Evolutionary conservation across 345 rosid genomes (phyloP).

Genomic region (Cochlearia excelsa): DNA sequence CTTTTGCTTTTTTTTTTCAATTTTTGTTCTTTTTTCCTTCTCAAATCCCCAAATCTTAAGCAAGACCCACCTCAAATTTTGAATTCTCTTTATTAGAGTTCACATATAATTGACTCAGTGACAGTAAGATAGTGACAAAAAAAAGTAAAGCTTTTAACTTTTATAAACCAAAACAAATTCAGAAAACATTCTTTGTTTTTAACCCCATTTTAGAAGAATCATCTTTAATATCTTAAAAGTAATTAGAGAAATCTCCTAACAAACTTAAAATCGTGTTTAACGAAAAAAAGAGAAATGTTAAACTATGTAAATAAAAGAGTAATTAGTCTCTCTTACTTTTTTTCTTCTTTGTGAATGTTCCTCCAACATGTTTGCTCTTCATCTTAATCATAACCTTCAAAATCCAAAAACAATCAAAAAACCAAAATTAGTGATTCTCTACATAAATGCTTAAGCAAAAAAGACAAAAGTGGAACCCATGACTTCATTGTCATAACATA

Average conservation of each 20-base stretch:
- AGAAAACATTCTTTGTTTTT: slow-evolving; percentile 21
- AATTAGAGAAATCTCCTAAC: background rate
- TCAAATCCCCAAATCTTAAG: slow-evolving; percentile 82
- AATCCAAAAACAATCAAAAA: slow-evolving; percentile 18
- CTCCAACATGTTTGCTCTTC: slow-evolving; percentile 96
- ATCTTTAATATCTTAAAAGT: slow-evolving; percentile 10
- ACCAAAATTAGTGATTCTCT: slow-evolving; percentile 2
- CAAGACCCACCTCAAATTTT: slow-evolving; percentile 48
- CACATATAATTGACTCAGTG: slow-evolving; percentile 27
- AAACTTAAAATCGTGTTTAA: background rate
- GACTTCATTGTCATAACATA: slow-evolving; percentile 29
- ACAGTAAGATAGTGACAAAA: slow-evolving; percentile 34
- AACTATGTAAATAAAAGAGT: slow-evolving; percentile 1
- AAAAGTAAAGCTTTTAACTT: slow-evolving; percentile 31
- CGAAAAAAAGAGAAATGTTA: background rate
- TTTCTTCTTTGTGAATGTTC: slow-evolving; percentile 98
- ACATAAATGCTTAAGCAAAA: slow-evolving; percentile 22
- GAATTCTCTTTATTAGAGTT: slow-evolving; percentile 29
- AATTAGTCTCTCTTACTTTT: slow-evolving; percentile 60
- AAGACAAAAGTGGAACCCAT: slow-evolving; percentile 36
- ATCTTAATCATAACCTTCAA: slow-evolving; percentile 92
- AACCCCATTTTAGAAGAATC: slow-evolving; percentile 18
- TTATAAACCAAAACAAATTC: slow-evolving; percentile 1
- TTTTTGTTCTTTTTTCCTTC: slow-evolving; percentile 31
- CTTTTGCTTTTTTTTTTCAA: slow-evolving; percentile 21